These are phyloP conservation scores for Hypomyces rosellus DNA, from an alignment of 2,329 filamentous ascomycete genomes.

Conservation along the genomic window DNA sequence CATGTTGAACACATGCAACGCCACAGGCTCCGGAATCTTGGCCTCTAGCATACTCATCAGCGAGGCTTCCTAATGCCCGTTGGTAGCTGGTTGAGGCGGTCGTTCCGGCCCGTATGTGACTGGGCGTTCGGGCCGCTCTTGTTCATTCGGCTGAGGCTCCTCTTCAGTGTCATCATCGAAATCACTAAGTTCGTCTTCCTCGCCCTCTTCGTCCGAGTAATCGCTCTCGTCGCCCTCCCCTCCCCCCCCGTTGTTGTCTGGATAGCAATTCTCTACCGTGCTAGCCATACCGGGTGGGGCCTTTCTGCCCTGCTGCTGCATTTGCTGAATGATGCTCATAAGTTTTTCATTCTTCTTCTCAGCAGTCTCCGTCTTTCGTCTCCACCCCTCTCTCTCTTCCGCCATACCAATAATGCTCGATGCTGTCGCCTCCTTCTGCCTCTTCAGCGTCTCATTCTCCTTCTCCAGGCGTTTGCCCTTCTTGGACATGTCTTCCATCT, in stretches of 20 bases:
- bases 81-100: constrained; percentile 37
- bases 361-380: constrained; percentile 52
- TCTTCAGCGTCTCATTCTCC: constrained; percentile 84
- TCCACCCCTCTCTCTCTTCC: constrained; percentile 80
- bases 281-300: constrained; percentile 57
- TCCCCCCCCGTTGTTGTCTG: constrained; percentile 41
- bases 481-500: constrained; percentile 99
- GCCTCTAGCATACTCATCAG: constrained; percentile 10
- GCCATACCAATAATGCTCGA: constrained; percentile 97
- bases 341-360: constrained; percentile 82
- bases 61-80: constrained; percentile 36
- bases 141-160: constrained; percentile 34
- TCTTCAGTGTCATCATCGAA: constrained; percentile 57
- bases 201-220: constrained; percentile 57
- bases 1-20: constrained; percentile 1
- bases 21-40: background rate
- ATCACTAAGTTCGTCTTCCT: constrained; percentile 57
- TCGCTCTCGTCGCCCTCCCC: constrained; percentile 55
- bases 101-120: constrained; percentile 44
- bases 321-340: constrained; percentile 88
- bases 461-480: constrained; percentile 96
- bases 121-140: constrained; percentile 22
- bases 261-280: constrained; percentile 54
- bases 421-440: constrained; percentile 90
- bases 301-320: constrained; percentile 90